Evolutionary conservation across 2,329 filamentous ascomycete genomes (phyloP).

Genomic region (Purpureocillium lavendulum): DNA sequence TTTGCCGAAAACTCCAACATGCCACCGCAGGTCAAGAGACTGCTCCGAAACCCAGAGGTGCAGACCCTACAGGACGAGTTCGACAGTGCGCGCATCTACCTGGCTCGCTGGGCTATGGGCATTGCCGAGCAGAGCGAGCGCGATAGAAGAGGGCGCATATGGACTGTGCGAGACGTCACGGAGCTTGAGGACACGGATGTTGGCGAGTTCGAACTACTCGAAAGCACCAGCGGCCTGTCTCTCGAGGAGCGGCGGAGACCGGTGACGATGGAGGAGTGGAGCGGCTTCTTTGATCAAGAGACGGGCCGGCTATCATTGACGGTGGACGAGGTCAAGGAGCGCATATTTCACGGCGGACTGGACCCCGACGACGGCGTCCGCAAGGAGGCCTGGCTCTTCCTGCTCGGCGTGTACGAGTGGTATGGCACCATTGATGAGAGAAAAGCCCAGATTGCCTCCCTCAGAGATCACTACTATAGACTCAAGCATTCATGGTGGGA

Average conservation of each 20-base stretch:
- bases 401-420: constrained; percentile 90
- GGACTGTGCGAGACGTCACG: constrained; percentile 86
- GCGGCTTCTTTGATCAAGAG: constrained; percentile 71
- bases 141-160: constrained; percentile 78
- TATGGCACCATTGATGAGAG: constrained; percentile 81
- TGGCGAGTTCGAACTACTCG: constrained; percentile 90
- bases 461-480: constrained; percentile 87
- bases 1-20: constrained; percentile 85
- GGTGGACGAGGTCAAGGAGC: constrained; percentile 86
- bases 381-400: constrained; percentile 93
- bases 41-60: constrained; percentile 87
- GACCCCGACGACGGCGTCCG: constrained; percentile 83
- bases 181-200: constrained; percentile 93
- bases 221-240: constrained; percentile 65
- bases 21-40: constrained; percentile 75
- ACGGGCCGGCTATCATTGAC: constrained; percentile 73
- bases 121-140: constrained; percentile 94
- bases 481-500: constrained; percentile 98
- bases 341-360: constrained; percentile 92
- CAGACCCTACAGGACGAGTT: constrained; percentile 96
- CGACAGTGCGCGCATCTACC: constrained; percentile 87
- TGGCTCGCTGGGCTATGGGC: constrained; percentile 97
- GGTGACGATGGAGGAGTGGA: constrained; percentile 81
- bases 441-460: constrained; percentile 71
- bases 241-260: constrained; percentile 69